phyloP scores from a whole-genome alignment of 805 yeast genomes.

The Wickerhamomyces bisporus region DNA sequence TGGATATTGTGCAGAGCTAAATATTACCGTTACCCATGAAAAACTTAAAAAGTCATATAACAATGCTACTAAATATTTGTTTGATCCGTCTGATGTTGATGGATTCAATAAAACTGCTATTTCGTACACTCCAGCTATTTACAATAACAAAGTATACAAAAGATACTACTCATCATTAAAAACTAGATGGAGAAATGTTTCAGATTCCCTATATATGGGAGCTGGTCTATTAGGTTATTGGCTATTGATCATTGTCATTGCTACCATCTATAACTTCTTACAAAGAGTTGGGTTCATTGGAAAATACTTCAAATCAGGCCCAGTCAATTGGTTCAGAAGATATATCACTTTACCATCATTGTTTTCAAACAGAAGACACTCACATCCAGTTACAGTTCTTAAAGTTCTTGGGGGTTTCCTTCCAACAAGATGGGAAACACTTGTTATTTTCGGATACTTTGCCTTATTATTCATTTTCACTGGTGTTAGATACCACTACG shows the following conservation, averaged over 20 bases:
- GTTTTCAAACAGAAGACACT: conserved; percentile 13
- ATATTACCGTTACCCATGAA: conserved; percentile 27
- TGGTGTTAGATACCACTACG: conserved; percentile 16
- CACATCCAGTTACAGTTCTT: conserved; percentile 12
- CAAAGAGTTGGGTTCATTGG: conserved; percentile 14
- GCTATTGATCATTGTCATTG: conserved; percentile 38
- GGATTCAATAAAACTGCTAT: conserved; percentile 31
- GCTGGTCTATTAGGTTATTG: conserved; percentile 44
- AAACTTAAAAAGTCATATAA: conserved; percentile 32
- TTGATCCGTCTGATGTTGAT: conserved; percentile 25
- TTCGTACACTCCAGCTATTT: conserved; percentile 33
- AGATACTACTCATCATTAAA: conserved; percentile 22
- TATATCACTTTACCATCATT: conserved; percentile 15
- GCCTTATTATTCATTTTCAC: conserved; percentile 10
- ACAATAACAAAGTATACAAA: conserved; percentile 23
- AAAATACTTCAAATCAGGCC: conserved; percentile 9
- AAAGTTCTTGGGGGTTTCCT: conserved; percentile 17
- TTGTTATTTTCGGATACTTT: conserved; percentile 32
- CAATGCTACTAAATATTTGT: conserved; percentile 41
- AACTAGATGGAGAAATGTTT: conserved; percentile 30
- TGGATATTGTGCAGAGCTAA: conserved; percentile 20
- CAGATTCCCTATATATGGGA: conserved; percentile 41
- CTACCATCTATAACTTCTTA: conserved; percentile 28
- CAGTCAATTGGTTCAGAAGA: conserved; percentile 13
- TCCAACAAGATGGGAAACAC: conserved; percentile 22